Percentiles rank a stretch among this genome's conserved stretches.
Conservation (phyloP, 2,329 filamentous ascomycete species). For the Cercospora zeina region DNA sequence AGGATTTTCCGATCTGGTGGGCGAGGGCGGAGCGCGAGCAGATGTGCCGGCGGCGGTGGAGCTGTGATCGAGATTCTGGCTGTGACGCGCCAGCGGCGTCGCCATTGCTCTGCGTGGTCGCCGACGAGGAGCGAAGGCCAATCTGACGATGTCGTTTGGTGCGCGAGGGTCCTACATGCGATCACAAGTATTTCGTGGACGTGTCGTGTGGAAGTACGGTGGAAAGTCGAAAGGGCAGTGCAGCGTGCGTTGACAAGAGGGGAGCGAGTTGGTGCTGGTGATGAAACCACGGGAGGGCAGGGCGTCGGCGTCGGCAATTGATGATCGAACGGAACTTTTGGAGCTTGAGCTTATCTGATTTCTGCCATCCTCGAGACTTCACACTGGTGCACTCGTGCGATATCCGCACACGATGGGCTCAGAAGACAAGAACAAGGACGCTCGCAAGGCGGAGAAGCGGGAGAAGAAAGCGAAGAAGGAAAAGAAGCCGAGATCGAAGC, state of each 20-base stretch:
- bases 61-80: slow-evolving; percentile 11
- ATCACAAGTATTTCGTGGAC: not conserved
- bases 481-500: slow-evolving; percentile 19
- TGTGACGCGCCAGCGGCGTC: slow-evolving; percentile 7
- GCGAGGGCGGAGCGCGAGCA: slow-evolving; percentile 21
- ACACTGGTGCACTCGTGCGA: not conserved
- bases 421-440: slow-evolving; percentile 6
- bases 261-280: slow-evolving; percentile 2
- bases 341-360: slow-evolving; percentile 8
- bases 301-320: not conserved
- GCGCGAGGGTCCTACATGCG: not conserved
- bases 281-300: not conserved
- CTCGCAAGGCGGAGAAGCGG: slow-evolving; percentile 26
- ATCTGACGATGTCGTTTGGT: not conserved
- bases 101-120: slow-evolving; percentile 6
- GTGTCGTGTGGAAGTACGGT: not conserved
- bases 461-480: slow-evolving; percentile 23
- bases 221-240: not conserved
- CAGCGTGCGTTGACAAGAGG: not conserved
- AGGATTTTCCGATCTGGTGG: slow-evolving; percentile 21
- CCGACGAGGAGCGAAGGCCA: not conserved
- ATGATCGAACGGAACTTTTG: not conserved
- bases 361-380: not conserved
- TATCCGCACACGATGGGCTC: not conserved
- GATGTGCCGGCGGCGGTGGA: slow-evolving; percentile 6